phyloP scores from a whole-genome alignment of 805 yeast genomes.

The Wickerhamomyces hampshirensis region DNA sequence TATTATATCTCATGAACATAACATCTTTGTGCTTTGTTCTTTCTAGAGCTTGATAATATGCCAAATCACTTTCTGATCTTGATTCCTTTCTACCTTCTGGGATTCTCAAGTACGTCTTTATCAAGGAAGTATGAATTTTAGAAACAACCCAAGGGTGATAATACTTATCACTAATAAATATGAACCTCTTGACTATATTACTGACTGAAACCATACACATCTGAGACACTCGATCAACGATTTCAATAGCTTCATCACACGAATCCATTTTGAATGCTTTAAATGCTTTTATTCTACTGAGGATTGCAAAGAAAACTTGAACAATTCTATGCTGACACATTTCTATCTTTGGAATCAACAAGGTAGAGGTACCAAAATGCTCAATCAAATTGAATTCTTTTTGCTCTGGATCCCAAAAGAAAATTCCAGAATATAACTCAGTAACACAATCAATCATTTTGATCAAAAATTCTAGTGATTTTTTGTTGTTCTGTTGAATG shows the following conservation, averaged over 20 bases:
- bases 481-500: constrained; percentile 6
- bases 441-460: constrained; percentile 6
- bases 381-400: constrained; percentile 14
- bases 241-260: neutral
- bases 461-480: constrained; percentile 13
- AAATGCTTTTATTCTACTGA: constrained; percentile 17
- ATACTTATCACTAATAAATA: constrained; percentile 17
- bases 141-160: constrained; percentile 24
- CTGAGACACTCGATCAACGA: constrained; percentile 13
- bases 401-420: constrained; percentile 15
- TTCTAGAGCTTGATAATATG: constrained; percentile 11
- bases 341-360: constrained; percentile 21
- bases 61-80: constrained; percentile 5
- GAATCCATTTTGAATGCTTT: constrained; percentile 9
- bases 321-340: constrained; percentile 16
- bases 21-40: constrained; percentile 14
- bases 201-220: constrained; percentile 1
- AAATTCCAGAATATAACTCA: constrained; percentile 7
- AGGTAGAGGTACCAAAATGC: constrained; percentile 19
- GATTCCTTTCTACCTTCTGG: constrained; percentile 9
- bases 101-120: constrained; percentile 8
- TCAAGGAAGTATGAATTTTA: constrained; percentile 19
- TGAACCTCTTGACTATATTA: constrained; percentile 9
- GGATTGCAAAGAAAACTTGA: constrained; percentile 14
- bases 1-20: constrained; percentile 10